A percentile compares a stretch with the other conserved stretches of the same genome.
These are phyloP conservation scores for Leptographium flavum DNA, from an alignment of 2,329 filamentous ascomycete genomes.

Conservation along the genomic window DNA sequence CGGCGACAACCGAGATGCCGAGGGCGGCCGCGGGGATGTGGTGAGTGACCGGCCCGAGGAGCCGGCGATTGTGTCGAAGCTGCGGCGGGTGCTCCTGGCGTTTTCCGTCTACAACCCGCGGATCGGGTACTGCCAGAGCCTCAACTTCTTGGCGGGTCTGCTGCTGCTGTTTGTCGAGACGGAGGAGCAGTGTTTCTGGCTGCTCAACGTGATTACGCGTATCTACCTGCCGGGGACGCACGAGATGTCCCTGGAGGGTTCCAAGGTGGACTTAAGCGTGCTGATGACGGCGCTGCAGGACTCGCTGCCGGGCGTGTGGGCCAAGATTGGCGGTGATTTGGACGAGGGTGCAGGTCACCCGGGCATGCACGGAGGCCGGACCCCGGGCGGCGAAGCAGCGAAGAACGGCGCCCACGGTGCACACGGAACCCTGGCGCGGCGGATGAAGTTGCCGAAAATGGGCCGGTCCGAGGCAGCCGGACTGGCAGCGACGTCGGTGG, in stretches of 20 bases:
- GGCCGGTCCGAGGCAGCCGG: conserved; percentile 17
- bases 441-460: conserved; percentile 24
- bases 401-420: conserved; percentile 6
- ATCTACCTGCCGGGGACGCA: conserved; percentile 84
- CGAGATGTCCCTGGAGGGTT: conserved; percentile 76
- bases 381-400: not conserved
- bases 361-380: conserved; percentile 14
- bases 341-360: conserved; percentile 15
- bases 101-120: conserved; percentile 83
- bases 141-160: conserved; percentile 88
- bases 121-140: conserved; percentile 89
- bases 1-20: conserved; percentile 6
- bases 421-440: conserved; percentile 19
- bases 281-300: conserved; percentile 80
- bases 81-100: conserved; percentile 75
- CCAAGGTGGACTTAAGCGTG: conserved; percentile 87
- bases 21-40: not conserved
- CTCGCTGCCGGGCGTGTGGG: conserved; percentile 69
- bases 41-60: conserved; percentile 33
- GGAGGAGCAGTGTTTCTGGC: conserved; percentile 85
- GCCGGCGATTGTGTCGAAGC: conserved; percentile 63
- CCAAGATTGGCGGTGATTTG: conserved; percentile 59
- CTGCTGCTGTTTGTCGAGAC: conserved; percentile 75
- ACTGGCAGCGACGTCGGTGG: conserved; percentile 6
- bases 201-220: conserved; percentile 83